Percentiles rank a stretch among this genome's conserved stretches.
Evolutionary conservation across 805 yeast species (phyloP).

Genomic region (Hanseniaspora lindneri): DNA sequence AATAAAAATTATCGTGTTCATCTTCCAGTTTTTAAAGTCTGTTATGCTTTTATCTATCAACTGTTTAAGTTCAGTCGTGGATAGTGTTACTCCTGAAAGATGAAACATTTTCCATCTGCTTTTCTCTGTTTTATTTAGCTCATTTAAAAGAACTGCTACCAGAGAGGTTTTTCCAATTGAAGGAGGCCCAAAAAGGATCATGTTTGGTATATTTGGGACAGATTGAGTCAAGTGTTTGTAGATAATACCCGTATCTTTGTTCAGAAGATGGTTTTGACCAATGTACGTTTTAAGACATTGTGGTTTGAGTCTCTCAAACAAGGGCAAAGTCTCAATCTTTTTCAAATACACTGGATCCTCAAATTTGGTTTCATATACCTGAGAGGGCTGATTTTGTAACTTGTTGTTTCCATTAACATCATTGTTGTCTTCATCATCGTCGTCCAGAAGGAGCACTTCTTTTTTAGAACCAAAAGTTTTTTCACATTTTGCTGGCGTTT

Average conservation of each 20-base stretch:
- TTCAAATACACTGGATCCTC: constrained; percentile 21
- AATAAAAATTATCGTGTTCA: constrained; percentile 60
- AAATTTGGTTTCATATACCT: constrained; percentile 11
- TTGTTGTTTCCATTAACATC: neutral
- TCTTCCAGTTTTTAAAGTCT: constrained; percentile 31
- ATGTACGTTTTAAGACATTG: constrained; percentile 51
- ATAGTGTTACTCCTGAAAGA: constrained; percentile 12
- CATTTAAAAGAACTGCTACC: constrained; percentile 40
- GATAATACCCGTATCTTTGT: constrained; percentile 47
- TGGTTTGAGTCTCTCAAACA: constrained; percentile 83
- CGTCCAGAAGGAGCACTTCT: neutral
- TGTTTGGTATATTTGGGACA: constrained; percentile 56
- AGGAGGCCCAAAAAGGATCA: constrained; percentile 91
- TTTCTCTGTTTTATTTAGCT: constrained; percentile 32
- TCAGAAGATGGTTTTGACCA: constrained; percentile 76
- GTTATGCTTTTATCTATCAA: constrained; percentile 37
- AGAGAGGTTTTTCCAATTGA: constrained; percentile 87
- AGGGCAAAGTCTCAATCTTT: constrained; percentile 33
- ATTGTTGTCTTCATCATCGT: constrained; percentile 2
- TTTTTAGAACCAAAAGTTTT: no score
- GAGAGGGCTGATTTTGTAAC: no score
- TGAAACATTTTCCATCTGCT: constrained; percentile 5
- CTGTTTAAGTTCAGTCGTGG: constrained; percentile 45
- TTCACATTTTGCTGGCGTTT: no score
- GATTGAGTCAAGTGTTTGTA: constrained; percentile 44